These are phyloP conservation scores for Tricholoma flavovirens DNA, from an alignment of 768 basidiomycete genomes.

Conservation along the genomic window DNA sequence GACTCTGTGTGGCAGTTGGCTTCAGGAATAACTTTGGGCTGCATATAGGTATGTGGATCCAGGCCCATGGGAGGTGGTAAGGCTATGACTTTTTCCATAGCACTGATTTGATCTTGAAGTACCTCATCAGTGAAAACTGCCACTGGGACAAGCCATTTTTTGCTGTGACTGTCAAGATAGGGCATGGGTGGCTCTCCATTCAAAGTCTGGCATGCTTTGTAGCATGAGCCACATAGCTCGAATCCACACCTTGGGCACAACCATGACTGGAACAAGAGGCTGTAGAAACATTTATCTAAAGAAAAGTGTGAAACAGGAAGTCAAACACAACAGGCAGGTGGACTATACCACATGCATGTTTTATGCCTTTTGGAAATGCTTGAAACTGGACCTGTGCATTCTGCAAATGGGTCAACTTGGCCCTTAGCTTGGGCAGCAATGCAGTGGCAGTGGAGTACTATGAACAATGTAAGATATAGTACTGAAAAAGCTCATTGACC, in stretches of 20 bases:
- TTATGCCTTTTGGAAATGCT: background rate
- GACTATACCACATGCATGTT: background rate
- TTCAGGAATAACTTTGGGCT: background rate
- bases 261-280: background rate
- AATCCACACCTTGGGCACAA: background rate
- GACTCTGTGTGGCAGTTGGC: background rate
- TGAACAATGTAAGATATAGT: background rate
- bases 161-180: background rate
- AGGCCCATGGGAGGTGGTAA: background rate
- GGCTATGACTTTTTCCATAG: background rate
- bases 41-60: background rate
- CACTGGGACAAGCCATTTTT: background rate
- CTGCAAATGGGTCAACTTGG: background rate
- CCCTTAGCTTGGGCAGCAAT: background rate
- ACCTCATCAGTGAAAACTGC: background rate
- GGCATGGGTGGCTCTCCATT: background rate
- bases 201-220: background rate
- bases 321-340: background rate
- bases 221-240: background rate
- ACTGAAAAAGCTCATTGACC: background rate
- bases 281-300: background rate
- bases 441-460: background rate
- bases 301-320: background rate
- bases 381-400: background rate
- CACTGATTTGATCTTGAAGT: background rate